Evolutionary conservation across 768 basidiomycete species (phyloP), one percentile per base, ranked within the genome.

Genomic region (Suillus subluteus): DNA sequence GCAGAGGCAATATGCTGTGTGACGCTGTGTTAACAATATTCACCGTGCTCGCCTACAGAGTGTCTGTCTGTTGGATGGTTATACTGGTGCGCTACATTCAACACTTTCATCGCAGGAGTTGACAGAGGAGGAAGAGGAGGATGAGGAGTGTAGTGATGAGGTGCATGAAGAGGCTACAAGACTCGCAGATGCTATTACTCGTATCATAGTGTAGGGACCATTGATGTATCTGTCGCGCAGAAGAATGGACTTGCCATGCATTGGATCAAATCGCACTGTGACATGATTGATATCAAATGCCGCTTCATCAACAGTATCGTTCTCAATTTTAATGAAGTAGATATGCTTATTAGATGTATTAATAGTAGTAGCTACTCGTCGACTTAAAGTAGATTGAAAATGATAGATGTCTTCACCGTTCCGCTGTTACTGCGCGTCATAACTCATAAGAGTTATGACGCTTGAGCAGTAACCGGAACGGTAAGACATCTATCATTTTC

Each of bases 21-120:
- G 52, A 50, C 43, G 43, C 35, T 3, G 2, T 52, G 55, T 65
- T 38, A 65, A 65, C n/a, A 32, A 65, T 59, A 18, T 65, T 26
- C 64, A 65, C 41, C 3, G 15, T 50, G n/a, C 48, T 26, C 13
- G 2, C 12, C 23, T 50, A 23, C 23, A 23, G 12, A 26, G 11
- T 13, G 6, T 50, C 23, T 50, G 48, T 23, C 48, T 50, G n/a
- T 50, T 50, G 48, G 48, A 50, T 26, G 48, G 48, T 26, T 50
- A 50, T 50, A 50, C 48, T 50, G 48, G 23, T 50, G 48, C 3
- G 23, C 48, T 50, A 9, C 48, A 50, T 50, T 50, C 46, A 46
- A 46, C 21, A n/a, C 8, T 5, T n/a, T n/a, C n/a, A 13, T 50
- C 5, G 1, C 23, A 23, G 48, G 48, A 50, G 23, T 50, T 1